These are phyloP conservation scores for Castanospermum australe DNA, from an alignment of 306 rosid genomes.

Conservation along the genomic window DNA sequence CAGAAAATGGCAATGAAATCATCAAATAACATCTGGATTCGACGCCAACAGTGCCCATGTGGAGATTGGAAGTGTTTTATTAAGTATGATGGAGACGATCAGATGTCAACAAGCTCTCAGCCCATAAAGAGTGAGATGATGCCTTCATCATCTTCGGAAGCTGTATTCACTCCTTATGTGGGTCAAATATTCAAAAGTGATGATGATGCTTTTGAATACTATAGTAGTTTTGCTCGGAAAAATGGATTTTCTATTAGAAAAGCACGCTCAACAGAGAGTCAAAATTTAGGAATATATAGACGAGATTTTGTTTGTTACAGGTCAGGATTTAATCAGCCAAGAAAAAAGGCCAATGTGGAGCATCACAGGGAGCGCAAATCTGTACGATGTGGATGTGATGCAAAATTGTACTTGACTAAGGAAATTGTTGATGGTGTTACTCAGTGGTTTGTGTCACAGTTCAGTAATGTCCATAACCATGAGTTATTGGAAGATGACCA, in stretches of 20 bases:
- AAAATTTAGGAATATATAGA: slow-evolving; percentile 61
- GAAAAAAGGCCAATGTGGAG: slow-evolving; percentile 68
- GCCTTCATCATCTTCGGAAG: slow-evolving; percentile 42
- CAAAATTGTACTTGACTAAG: slow-evolving; percentile 67
- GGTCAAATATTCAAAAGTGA: slow-evolving; percentile 70
- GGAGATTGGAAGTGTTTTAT: slow-evolving; percentile 76
- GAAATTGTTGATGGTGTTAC: slow-evolving; percentile 55
- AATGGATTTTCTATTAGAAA: slow-evolving; percentile 72
- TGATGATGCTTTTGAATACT: slow-evolving; percentile 64
- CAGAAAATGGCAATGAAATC: slow-evolving; percentile 44
- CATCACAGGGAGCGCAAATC: slow-evolving; percentile 75
- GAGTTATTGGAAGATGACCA: slow-evolving; percentile 74
- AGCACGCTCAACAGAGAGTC: slow-evolving; percentile 75
- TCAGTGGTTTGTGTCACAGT: slow-evolving; percentile 70
- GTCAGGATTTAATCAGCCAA: slow-evolving; percentile 71
- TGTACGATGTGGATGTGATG: slow-evolving; percentile 74
- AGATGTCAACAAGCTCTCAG: slow-evolving; percentile 37
- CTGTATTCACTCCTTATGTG: slow-evolving; percentile 68
- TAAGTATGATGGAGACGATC: slow-evolving; percentile 60
- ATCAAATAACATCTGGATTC: slow-evolving; percentile 57
- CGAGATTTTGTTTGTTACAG: slow-evolving; percentile 72
- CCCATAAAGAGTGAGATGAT: slow-evolving; percentile 38
- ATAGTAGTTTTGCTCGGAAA: slow-evolving; percentile 63
- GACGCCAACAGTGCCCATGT: slow-evolving; percentile 64
- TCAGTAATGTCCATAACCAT: slow-evolving; percentile 70